A percentile compares a stretch with the other conserved stretches of the same genome.
These are phyloP conservation scores for Globisporangium viniferum DNA, from an alignment of 352 stramenopile species.

Conservation along the genomic window DNA sequence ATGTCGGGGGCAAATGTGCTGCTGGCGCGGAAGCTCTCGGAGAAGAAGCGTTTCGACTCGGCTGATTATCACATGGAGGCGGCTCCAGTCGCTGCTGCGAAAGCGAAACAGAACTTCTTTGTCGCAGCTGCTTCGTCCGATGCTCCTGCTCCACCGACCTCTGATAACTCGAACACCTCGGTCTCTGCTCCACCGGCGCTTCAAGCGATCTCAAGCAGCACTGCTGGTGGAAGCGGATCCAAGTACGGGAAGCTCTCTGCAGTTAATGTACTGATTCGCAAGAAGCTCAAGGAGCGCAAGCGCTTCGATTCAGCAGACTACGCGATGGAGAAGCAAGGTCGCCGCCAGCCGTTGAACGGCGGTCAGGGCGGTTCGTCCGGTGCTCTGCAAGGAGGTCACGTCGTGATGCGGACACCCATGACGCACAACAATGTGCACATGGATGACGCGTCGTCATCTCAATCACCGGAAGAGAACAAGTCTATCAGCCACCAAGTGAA, in stretches of 20 bases:
- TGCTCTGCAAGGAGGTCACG: constrained; percentile 17
- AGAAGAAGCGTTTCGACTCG: constrained; percentile 39
- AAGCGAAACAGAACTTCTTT: constrained; percentile 2
- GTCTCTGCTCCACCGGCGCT: constrained; percentile 7
- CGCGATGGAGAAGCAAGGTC: constrained; percentile 56
- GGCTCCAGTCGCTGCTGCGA: background rate
- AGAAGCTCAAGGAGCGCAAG: constrained; percentile 78
- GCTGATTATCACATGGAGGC: constrained; percentile 32
- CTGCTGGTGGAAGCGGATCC: constrained; percentile 13
- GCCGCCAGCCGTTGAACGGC: constrained; percentile 11
- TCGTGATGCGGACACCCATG: constrained; percentile 21
- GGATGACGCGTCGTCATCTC: background rate
- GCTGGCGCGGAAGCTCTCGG: constrained; percentile 29
- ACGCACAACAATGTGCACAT: constrained; percentile 4
- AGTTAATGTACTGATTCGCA: constrained; percentile 72
- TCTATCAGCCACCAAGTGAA: constrained; percentile 66
- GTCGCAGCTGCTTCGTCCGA: background rate
- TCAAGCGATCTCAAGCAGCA: background rate
- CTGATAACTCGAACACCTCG: background rate
- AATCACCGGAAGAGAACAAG: constrained; percentile 12
- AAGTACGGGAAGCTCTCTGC: constrained; percentile 68
- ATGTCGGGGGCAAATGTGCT: constrained; percentile 35
- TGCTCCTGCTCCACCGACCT: background rate
- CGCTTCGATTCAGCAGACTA: constrained; percentile 84
- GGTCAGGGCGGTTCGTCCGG: constrained; percentile 22